These are phyloP conservation scores for Dothistroma pini DNA, from an alignment of 2,329 filamentous ascomycete genomes.

Conservation along the genomic window DNA sequence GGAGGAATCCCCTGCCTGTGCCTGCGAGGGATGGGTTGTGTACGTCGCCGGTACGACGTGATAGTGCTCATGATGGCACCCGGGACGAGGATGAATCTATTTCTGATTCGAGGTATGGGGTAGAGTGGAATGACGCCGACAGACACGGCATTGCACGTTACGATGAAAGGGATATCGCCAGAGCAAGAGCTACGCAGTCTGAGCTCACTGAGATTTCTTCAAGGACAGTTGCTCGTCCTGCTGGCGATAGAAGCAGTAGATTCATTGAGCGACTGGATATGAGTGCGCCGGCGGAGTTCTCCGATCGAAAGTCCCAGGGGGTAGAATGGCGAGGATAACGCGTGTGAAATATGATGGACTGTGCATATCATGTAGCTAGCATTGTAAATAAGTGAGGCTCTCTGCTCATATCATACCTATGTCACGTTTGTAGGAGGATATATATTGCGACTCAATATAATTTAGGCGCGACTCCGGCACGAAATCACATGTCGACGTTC, in stretches of 20 bases:
- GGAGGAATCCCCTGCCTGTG: neutral
- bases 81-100: neutral
- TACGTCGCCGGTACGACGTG: neutral
- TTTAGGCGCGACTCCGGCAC: neutral
- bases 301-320: neutral
- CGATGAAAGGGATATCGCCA: neutral
- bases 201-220: neutral
- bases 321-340: neutral
- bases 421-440: neutral
- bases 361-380: neutral
- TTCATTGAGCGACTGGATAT: neutral
- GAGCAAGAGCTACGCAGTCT: neutral
- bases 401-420: neutral
- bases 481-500: neutral
- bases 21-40: neutral
- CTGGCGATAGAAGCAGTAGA: neutral
- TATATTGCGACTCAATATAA: neutral
- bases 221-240: neutral
- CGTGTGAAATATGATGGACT: neutral
- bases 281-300: neutral
- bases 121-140: neutral
- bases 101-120: neutral
- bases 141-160: neutral
- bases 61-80: neutral
- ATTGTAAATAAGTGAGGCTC: neutral